phyloP scores from a whole-genome alignment of 805 yeast species.

The Nakazawaea peltata region DNA sequence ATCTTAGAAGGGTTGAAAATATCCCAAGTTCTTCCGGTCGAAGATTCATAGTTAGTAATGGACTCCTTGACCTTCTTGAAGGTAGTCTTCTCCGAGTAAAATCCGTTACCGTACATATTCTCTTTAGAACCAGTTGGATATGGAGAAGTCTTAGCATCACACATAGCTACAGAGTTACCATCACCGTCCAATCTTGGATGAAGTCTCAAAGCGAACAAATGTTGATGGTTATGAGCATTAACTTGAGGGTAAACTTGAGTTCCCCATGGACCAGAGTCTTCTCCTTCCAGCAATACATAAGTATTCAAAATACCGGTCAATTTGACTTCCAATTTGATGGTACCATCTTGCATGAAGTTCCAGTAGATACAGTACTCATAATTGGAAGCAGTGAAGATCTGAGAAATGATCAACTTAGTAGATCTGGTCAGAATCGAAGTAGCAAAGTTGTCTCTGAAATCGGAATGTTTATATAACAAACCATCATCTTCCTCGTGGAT shows the following conservation, averaged over 20 bases:
- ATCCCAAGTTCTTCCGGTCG: slow-evolving; percentile 57
- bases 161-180: slow-evolving; percentile 51
- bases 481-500: slow-evolving; percentile 73
- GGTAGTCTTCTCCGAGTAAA: slow-evolving; percentile 44
- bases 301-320: slow-evolving; percentile 68
- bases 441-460: slow-evolving; percentile 58
- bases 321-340: slow-evolving; percentile 60
- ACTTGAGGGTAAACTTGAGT: slow-evolving; percentile 60
- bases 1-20: slow-evolving; percentile 51
- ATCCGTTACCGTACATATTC: slow-evolving; percentile 60
- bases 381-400: slow-evolving; percentile 68
- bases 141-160: slow-evolving; percentile 47
- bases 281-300: slow-evolving; percentile 44
- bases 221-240: slow-evolving; percentile 70
- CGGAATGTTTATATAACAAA: slow-evolving; percentile 59
- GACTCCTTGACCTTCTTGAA: slow-evolving; percentile 54
- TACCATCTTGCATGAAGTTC: slow-evolving; percentile 65
- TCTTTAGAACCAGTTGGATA: slow-evolving; percentile 44
- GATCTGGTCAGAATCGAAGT: slow-evolving; percentile 59
- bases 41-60: slow-evolving; percentile 40
- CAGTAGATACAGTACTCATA: slow-evolving; percentile 68
- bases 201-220: slow-evolving; percentile 55
- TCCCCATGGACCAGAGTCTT: slow-evolving; percentile 57
- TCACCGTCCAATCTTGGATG: slow-evolving; percentile 66
- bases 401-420: slow-evolving; percentile 52